Conservation (phyloP, 139 green algal genomes). For the Nannochloris sp. region DNA sequence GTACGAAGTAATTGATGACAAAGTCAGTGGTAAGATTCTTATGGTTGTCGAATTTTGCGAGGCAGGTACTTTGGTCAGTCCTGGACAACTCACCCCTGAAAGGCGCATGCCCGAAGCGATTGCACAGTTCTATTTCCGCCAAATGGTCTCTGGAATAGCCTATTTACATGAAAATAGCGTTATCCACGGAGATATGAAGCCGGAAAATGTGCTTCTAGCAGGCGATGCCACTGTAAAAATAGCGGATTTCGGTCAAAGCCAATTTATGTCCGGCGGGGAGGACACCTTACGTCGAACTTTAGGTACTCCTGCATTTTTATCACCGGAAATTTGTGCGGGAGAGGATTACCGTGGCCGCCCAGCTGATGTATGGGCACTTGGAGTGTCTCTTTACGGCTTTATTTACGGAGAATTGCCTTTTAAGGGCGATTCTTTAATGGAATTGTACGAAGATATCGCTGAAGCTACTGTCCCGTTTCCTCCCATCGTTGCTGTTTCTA, state of each 20-base stretch:
- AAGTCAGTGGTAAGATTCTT: constrained; percentile 58
- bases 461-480: constrained; percentile 14
- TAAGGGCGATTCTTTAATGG: constrained; percentile 11
- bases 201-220: constrained; percentile 80
- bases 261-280: constrained; percentile 12
- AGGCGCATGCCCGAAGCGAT: constrained; percentile 45
- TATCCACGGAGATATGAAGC: constrained; percentile 81
- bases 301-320: constrained; percentile 30
- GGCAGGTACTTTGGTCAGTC: constrained; percentile 52
- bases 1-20: constrained; percentile 69
- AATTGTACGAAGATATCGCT: constrained; percentile 30
- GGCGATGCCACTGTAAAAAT: constrained; percentile 72
- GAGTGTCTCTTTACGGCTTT: constrained; percentile 74
- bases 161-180: constrained; percentile 69
- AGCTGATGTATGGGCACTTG: constrained; percentile 78
- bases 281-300: constrained; percentile 22
- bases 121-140: constrained; percentile 40
- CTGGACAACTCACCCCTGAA: constrained; percentile 31
- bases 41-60: constrained; percentile 85
- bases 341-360: constrained; percentile 37
- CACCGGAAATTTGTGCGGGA: constrained; percentile 48
- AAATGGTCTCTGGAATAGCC: constrained; percentile 44
- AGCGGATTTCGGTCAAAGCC: constrained; percentile 76
- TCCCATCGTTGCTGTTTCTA: not conserved
- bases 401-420: constrained; percentile 51